A percentile compares a stretch with the other conserved stretches of the same genome.
Evolutionary conservation across 2,329 filamentous ascomycete genomes (phyloP).

Genomic region (Aspergillus bombycis): DNA sequence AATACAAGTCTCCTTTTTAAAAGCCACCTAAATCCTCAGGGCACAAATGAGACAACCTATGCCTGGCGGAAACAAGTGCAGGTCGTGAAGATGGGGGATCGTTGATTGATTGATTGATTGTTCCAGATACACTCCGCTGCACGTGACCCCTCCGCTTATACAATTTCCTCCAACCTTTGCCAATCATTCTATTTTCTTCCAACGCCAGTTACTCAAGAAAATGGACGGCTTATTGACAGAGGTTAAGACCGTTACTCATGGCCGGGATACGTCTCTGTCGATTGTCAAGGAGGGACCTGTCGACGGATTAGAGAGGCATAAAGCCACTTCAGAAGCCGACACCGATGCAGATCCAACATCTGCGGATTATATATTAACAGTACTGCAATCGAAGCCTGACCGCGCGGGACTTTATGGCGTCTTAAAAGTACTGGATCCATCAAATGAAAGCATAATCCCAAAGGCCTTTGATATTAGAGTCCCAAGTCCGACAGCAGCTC

Average conservation of each 20-base stretch:
- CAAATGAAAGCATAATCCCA: constrained; percentile 25
- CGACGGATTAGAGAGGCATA: constrained; percentile 12
- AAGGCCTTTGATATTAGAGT: constrained; percentile 59
- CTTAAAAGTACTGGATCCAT: constrained; percentile 41
- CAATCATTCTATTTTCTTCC: constrained; percentile 11
- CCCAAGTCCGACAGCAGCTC: constrained; percentile 70
- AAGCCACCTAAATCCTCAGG: background rate
- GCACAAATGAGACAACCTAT: background rate
- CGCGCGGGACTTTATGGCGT: constrained; percentile 33
- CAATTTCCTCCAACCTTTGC: constrained; percentile 20
- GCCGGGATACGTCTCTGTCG: constrained; percentile 22
- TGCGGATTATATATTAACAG: constrained; percentile 36
- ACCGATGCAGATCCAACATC: constrained; percentile 28
- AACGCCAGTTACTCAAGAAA: constrained; percentile 13
- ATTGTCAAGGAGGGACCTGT: constrained; percentile 18
- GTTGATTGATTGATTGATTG: constrained; percentile 15
- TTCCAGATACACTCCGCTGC: constrained; percentile 21
- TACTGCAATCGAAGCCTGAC: constrained; percentile 46
- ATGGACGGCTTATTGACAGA: constrained; percentile 47
- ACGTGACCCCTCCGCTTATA: constrained; percentile 33
- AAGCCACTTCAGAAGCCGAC: constrained; percentile 14
- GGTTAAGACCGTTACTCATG: constrained; percentile 40
- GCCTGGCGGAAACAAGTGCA: background rate
- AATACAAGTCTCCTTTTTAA: too few relatives aligned
- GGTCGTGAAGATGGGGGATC: background rate